Evolutionary conservation across 441 rosid genomes (phyloP), one percentile per base, ranked within the genome.

Genomic region (Theobroma grandiflorum): DNA sequence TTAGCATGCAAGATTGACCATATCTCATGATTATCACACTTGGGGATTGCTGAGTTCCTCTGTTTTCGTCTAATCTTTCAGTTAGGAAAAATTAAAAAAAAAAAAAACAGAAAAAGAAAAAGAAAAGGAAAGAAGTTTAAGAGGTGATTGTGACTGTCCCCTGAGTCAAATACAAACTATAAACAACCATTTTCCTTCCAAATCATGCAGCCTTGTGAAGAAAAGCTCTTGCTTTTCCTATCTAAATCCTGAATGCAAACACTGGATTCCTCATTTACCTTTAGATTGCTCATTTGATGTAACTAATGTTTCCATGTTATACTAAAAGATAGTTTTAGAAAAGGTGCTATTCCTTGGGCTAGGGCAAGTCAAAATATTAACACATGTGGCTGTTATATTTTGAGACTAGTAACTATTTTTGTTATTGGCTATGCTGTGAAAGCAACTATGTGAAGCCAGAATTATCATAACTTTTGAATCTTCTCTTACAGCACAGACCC

Each of bases 401-500:
- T 72, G 37, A 62, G 71, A 26, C 16, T 52, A 18, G n/a, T 35
- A 52, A 40, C 82, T 72, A 73, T 37, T 74, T 79, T 72, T 82
- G 83, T 78, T 31, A 66, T 74, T 79, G 79, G n/a, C 71, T 68
- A 63, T 64, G 78, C 76, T 78, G 72, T 71, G 83, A 78, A 79
- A 83, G 79, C 47, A 82, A 76, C 84, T 61, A 70, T 74, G 35
- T 73, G 78, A 55, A 76, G 84, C 80, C 77, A 61, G 75, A 82
- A 70, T 38, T 64, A 76, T 78, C 81, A 49, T 73, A 70, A 80
- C 38, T 80, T 78, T 42, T 78, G 59, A 69, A 67, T 72, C 75
- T 77, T 81, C 68, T 62, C 73, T 79, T 84, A 80, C 86, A 72
- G 55, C 88, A 81, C 89, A 76, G 52, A 59, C 74, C 83, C 86